A percentile compares a stretch with the other conserved stretches of the same genome.
These are phyloP conservation scores for Rhodotorula kratochvilovae DNA, from an alignment of 768 basidiomycete species.

Conservation along the genomic window DNA sequence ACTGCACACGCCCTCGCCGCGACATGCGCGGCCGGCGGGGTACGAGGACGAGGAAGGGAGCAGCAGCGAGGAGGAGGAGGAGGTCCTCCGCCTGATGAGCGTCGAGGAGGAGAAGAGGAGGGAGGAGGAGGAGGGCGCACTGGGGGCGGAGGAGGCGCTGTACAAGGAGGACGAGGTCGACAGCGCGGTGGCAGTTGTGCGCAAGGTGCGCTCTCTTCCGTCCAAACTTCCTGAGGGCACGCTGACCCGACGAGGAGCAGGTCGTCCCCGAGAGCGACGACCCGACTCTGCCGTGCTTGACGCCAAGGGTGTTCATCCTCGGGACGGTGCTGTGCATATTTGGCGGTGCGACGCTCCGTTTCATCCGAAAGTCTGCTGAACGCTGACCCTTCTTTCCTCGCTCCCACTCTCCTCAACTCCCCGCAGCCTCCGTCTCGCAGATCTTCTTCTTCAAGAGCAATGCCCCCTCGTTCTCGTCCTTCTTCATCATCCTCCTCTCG, in stretches of 20 bases:
- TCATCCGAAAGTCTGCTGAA: too few species aligned
- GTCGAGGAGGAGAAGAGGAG: neutral
- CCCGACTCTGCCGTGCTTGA: conserved; percentile 42
- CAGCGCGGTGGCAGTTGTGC: neutral
- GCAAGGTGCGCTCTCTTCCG: neutral
- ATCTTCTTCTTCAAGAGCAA: conserved; percentile 46
- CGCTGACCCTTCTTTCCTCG: neutral
- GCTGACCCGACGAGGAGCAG: neutral
- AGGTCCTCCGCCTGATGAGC: neutral
- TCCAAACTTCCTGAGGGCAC: too few species aligned
- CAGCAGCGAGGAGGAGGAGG: neutral
- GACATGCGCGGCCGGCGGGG: neutral
- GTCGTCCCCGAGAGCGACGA: conserved; percentile 44
- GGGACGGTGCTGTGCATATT: conserved; percentile 36
- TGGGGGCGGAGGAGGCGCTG: neutral
- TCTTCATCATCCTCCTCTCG: conserved; percentile 43
- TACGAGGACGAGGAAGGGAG: neutral
- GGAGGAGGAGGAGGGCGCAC: too few species aligned
- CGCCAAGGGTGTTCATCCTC: conserved; percentile 41
- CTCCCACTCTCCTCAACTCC: neutral
- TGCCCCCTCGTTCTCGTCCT: conserved; percentile 42
- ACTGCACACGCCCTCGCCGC: neutral
- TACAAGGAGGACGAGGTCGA: neutral
- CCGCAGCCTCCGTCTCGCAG: conserved; percentile 41
- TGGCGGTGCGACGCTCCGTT: conserved; percentile 13